A percentile compares a stretch with the other conserved stretches of the same genome.
These are phyloP conservation scores for Mortierella sp. DNA, from an alignment of 371 early-diverging fungal genomes.

Conservation along the genomic window DNA sequence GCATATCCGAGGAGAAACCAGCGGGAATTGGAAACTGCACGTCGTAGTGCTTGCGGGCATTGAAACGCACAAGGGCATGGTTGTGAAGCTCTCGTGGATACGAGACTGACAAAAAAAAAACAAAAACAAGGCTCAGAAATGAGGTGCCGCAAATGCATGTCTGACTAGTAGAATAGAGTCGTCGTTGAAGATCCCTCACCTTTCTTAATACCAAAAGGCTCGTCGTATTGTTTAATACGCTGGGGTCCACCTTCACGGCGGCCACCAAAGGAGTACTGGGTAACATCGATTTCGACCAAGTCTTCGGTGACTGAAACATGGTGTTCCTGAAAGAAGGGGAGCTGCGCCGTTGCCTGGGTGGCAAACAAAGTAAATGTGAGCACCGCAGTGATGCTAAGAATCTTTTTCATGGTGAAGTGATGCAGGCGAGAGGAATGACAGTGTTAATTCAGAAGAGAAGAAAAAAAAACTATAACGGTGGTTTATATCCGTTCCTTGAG, in stretches of 20 bases:
- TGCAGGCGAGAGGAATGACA: neutral
- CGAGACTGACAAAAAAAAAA: constrained; percentile 7
- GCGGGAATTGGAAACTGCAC: constrained; percentile 26
- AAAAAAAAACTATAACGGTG: too few relatives aligned
- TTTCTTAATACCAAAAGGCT: constrained; percentile 22
- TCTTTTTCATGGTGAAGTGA: constrained; percentile 16
- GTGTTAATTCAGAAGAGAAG: neutral
- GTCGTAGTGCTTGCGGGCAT: constrained; percentile 39
- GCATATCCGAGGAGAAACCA: constrained; percentile 1
- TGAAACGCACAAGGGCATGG: constrained; percentile 50
- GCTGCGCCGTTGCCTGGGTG: constrained; percentile 17
- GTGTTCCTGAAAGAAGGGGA: constrained; percentile 2
- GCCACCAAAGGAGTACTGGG: constrained; percentile 28
- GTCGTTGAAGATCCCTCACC: too few relatives aligned
- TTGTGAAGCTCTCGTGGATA: constrained; percentile 46
- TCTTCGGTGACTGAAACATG: constrained; percentile 2
- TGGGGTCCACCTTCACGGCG: constrained; percentile 15
- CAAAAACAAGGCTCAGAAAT: neutral
- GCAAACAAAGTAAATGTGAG: constrained; percentile 25
- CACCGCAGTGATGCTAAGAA: constrained; percentile 34
- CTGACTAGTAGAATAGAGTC: too few relatives aligned
- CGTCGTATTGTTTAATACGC: constrained; percentile 19
- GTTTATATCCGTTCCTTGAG: too few relatives aligned
- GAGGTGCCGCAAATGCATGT: too few relatives aligned
- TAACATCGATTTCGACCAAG: neutral